Evolutionary conservation across 805 yeast species (phyloP).

Genomic region (Citeromyces matritensis): DNA sequence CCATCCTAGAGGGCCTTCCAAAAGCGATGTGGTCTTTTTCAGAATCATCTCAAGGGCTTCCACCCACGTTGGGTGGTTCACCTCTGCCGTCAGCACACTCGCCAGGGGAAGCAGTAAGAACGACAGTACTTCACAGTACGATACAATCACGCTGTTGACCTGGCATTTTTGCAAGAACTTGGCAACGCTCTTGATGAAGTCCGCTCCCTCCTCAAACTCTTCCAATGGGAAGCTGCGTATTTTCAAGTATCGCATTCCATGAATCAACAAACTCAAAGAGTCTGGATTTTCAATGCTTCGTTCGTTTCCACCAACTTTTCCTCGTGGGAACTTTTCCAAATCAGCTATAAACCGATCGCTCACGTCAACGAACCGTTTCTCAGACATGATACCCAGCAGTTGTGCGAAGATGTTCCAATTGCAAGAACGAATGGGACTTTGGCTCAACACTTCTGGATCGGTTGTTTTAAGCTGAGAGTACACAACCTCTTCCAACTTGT

Average conservation of each 20-base stretch:
- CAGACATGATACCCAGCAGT: conserved; percentile 82
- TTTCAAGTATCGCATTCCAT: conserved; percentile 81
- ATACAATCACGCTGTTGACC: conserved; percentile 49
- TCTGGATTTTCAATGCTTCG: conserved; percentile 27
- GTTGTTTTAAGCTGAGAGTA: conserved; percentile 80
- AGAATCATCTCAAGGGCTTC: conserved; percentile 58
- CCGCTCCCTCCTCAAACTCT: conserved; percentile 84
- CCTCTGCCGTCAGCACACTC: conserved; percentile 80
- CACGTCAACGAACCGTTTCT: conserved; percentile 67
- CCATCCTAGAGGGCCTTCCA: conserved; percentile 42
- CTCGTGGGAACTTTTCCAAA: conserved; percentile 62
- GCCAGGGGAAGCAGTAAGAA: conserved; percentile 71
- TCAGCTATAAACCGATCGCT: conserved; percentile 91
- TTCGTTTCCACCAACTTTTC: conserved; percentile 11
- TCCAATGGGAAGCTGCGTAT: conserved; percentile 80
- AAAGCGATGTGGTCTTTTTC: conserved; percentile 22
- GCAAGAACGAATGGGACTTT: conserved; percentile 67
- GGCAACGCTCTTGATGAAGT: conserved; percentile 71
- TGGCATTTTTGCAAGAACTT: conserved; percentile 63
- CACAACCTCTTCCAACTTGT: conserved; percentile 82
- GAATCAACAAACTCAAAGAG: conserved; percentile 59
- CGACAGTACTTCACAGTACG: conserved; percentile 77
- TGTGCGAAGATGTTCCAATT: conserved; percentile 92
- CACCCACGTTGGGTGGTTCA: conserved; percentile 91
- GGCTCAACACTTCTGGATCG: conserved; percentile 57